Base-by-base conservation (phyloP, 2,329 filamentous ascomycete genomes). In the Incumbomyces lentus region DNA sequence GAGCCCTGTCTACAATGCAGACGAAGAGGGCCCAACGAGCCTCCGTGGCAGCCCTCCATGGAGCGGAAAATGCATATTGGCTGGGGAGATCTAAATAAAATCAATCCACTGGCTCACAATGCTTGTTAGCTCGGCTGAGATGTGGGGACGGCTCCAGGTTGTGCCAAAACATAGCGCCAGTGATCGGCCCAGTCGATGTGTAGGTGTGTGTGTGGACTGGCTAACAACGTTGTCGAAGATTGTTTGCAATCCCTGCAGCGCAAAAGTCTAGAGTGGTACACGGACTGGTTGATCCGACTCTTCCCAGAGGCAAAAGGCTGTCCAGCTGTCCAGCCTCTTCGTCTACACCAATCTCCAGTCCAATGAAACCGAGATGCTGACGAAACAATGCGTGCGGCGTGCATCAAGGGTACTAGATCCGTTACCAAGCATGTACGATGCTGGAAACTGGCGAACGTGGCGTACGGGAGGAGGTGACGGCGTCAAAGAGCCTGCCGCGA, bases 71-170 rank as follows among this genome's bases (percentile, higher is more conserved):
- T 26, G 22, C 22, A 26, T 26, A 26, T 26, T 26, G 5, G 22
- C 22, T 26, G 22, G 33, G 4, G 33, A 17, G 33, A 12, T 12
- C 16, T 17, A 35, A 35, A 26, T 26, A 14, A 16, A 33, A 33
- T 32, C 14, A 42, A 32, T 32, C 31, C 12, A 36, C 32, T 30
- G 18, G n/a, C 17, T 34, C 32, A 32, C 3, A 35, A n/a, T 31
- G 8, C 41, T 14, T 33, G 22, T 18, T 33, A 29, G 18, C 33
- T 44, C 18, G 16, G 38, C 38, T 29, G 38, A 26, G 31, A 22
- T 44, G 41, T 44, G 41, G 41, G 31, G 41, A 44, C 22, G 22
- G 22, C 33, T 44, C 31, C 41, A 44, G 22, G 33, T 36, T 22
- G 13, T 33, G 40, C 31, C 41, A 19, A 42, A 44, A 34, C 17